These are phyloP conservation scores for Elongisporangium undulatum DNA, from an alignment of 352 stramenopile genomes.

Conservation along the genomic window DNA sequence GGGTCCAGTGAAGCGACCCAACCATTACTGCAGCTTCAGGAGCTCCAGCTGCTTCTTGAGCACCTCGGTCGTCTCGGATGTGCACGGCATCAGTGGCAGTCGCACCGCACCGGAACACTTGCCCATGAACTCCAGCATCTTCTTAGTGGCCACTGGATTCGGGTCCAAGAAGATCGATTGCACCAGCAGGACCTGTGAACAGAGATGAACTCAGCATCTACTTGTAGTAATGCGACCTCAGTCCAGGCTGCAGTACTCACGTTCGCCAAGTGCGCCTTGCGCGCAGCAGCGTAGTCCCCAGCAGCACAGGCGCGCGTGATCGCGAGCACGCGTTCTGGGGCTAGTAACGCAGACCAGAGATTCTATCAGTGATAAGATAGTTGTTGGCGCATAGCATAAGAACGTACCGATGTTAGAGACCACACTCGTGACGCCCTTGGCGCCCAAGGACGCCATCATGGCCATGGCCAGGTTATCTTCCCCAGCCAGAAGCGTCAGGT, in stretches of 20 bases:
- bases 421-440: constrained; percentile 86
- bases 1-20: too few species aligned
- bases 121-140: constrained; percentile 61
- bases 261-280: constrained; percentile 67
- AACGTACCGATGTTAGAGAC: constrained; percentile 73
- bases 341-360: constrained; percentile 10
- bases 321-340: constrained; percentile 64
- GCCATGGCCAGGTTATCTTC: constrained; percentile 85
- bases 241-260: constrained; percentile 17
- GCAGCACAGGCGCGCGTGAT: constrained; percentile 63
- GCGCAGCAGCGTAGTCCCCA: constrained; percentile 69
- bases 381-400: too few species aligned
- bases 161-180: constrained; percentile 75
- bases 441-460: constrained; percentile 80
- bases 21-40: constrained; percentile 34
- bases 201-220: neutral
- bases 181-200: constrained; percentile 43
- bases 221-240: neutral
- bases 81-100: constrained; percentile 41
- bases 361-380: neutral
- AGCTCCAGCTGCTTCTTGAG: constrained; percentile 41
- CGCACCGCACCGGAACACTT: constrained; percentile 49
- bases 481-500: constrained; percentile 85
- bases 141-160: constrained; percentile 79
- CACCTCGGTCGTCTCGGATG: constrained; percentile 33